A percentile compares a stretch with the other conserved stretches of the same genome.
Conservation (phyloP, 2,329 filamentous ascomycete genomes). For the Colletotrichum sp. region DNA sequence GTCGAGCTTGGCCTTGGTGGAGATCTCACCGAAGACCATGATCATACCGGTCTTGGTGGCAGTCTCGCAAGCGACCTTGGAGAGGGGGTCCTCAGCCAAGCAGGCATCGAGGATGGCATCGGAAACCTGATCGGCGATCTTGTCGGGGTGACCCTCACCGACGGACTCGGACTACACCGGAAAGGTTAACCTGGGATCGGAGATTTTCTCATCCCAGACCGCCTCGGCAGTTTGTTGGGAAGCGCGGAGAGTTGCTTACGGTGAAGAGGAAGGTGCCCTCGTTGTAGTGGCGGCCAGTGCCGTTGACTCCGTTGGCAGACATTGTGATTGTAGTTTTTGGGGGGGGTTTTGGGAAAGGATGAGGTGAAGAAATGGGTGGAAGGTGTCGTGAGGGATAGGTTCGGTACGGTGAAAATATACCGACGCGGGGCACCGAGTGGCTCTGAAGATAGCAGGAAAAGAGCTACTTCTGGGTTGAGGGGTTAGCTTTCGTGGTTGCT, state of each 20-base stretch:
- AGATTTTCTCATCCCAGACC: not conserved
- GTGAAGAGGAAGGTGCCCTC: constrained; percentile 85
- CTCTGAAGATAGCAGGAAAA: constrained; percentile 25
- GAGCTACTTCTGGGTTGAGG: constrained; percentile 8
- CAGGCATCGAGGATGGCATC: constrained; percentile 99
- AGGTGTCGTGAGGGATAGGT: constrained; percentile 30
- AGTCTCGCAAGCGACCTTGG: constrained; percentile 99
- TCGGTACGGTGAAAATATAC: constrained; percentile 11
- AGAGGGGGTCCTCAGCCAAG: constrained; percentile 90
- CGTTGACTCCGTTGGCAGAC: constrained; percentile 57
- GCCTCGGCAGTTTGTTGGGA: not conserved
- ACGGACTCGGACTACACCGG: constrained; percentile 78
- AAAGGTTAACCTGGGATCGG: constrained; percentile 20
- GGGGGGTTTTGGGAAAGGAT: constrained; percentile 10
- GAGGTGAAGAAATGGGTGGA: constrained; percentile 28
- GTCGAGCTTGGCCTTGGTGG: constrained; percentile 93
- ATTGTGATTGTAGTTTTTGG: constrained; percentile 54
- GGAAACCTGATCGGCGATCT: constrained; percentile 98
- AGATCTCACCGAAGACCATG: constrained; percentile 99
- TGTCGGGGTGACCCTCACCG: constrained; percentile 91
- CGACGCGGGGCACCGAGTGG: constrained; percentile 29
- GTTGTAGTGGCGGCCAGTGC: constrained; percentile 55
- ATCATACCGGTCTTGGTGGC: constrained; percentile 99
- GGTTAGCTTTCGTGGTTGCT: not conserved
- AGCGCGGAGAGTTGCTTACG: constrained; percentile 43